Evolutionary conservation across 75 land plant genomes (phyloP), one percentile per base, ranked within the genome.

Genomic region (Pinus tabuliformis): DNA sequence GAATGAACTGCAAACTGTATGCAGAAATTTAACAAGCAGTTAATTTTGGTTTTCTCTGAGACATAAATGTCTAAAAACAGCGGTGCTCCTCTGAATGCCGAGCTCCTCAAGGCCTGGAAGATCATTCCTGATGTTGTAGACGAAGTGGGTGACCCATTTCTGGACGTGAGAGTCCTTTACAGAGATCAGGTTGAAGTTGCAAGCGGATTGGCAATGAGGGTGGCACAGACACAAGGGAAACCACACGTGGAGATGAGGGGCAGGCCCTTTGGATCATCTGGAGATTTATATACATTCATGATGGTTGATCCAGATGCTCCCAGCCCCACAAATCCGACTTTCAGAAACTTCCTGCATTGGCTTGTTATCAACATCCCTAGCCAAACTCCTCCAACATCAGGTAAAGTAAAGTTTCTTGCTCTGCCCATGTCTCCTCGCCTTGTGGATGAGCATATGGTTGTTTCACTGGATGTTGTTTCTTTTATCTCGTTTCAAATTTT

Each of bases 291-390:
- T 56, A 56, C 79, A 11, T 6, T 80, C 5, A 57, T 80, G 20
- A 80, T 80, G 79, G 81, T 80, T 5, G 81, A 80, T 24, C 81
- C 79, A 20, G 79, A 80, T 76, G 81, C 79, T 4, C 81, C 81
- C 17, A 36, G 52, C n/a, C 81, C 81, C 9, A 24, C 21, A 18
- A 36, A 80, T 2, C 81, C 72, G 1, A 15, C 6, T 5, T 49
- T 52, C 21, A 52, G 59, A 28, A 36, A 54, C 28, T 80, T 78
- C 59, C 17, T 80, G 42, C 81, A 80, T 64, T 80, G 81, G 81
- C 73, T 80, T 12, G 60, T 80, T n/a, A 62, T 65, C 18, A 78
- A 80, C 62, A 77, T 77, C 56, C 81, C 80, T 49, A 73, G 81
- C 20, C 18, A 57, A 17, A 78, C 72, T 11, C 58, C 79, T 54